Evolutionary conservation across 139 green algal species (phyloP), one percentile per base, ranked within the genome.

Genomic region (Coelastrella sp.): DNA sequence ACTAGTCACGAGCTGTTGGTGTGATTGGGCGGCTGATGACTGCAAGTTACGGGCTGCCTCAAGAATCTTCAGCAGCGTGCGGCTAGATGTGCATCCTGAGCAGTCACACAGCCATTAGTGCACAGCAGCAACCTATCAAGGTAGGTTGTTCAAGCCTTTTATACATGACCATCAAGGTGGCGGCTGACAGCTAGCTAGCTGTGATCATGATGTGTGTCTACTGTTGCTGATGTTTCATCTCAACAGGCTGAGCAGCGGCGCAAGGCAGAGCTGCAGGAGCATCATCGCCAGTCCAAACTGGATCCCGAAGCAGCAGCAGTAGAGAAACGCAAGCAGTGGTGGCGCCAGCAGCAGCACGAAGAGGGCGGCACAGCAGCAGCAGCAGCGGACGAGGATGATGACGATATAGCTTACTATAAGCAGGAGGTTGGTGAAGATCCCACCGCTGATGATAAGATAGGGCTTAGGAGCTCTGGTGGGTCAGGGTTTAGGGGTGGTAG

Each of bases 331-430:
- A 92, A 82, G 74, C 56, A 47, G 84, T 90, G 74, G 73, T 90
- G 73, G 73, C 58, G 57, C 7, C 56, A 90, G 85, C 68, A 90
- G 85, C 73, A 84, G 85, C 22, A 71, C n/a, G 73, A 83, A 22
- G 16, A 47, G 19, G 23, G 58, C 7, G 56, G 65, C 3, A 23
- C 13, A 23, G 76, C 32, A 47, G 64, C 47, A 14, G 80, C 66
- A 20, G 60, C 80, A 23, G 47, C 58, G 5, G 7, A 89, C 5
- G 86, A 93, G n/a, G 93, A 95, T 23, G 94, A 98, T 56, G 94
- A 97, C 64, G 95, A 97, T 47, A 92, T 71, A 61, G 92, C 93
- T 14, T 97, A 95, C 89, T 98, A 95, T 91, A 79, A 80, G 89
- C 85, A 93, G 65, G 92, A 96, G 92, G 94, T 96, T 65, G 94